Evolutionary conservation across 495 filamentous ascomycete species (phyloP).

Genomic region (Neurospora africana): DNA sequence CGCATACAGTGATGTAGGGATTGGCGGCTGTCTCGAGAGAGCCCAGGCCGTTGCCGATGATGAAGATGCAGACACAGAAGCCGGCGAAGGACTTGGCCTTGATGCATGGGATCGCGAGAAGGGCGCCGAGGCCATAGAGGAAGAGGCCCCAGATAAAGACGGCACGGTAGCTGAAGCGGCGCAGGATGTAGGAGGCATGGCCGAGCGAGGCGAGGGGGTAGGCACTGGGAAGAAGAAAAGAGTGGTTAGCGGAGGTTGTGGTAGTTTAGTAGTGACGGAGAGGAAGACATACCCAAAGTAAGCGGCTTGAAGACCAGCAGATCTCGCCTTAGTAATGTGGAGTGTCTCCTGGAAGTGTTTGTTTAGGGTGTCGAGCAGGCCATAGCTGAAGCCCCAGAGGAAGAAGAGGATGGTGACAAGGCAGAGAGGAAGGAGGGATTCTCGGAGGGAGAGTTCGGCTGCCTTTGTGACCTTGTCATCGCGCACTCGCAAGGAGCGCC

Average conservation of each 20-base stretch:
- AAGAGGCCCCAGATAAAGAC: conserved; percentile 42
- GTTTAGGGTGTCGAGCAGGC: conserved; percentile 45
- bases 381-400: conserved; percentile 81
- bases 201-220: conserved; percentile 43
- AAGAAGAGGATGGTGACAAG: conserved; percentile 75
- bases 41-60: conserved; percentile 57
- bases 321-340: conserved; percentile 20
- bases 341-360: conserved; percentile 34
- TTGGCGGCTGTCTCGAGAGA: conserved; percentile 64
- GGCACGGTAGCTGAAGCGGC: conserved; percentile 51
- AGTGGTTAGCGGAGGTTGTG: background rate
- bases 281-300: conserved; percentile 27
- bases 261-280: background rate
- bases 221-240: conserved; percentile 21
- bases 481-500: conserved; percentile 26
- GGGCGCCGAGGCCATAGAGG: conserved; percentile 32
- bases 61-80: conserved; percentile 61
- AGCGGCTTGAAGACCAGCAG: conserved; percentile 26
- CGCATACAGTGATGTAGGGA: conserved; percentile 41
- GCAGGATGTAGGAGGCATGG: conserved; percentile 50
- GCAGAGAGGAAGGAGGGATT: conserved; percentile 37
- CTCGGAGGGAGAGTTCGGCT: conserved; percentile 46
- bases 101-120: conserved; percentile 45
- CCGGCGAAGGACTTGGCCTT: conserved; percentile 51
- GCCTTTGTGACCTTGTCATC: conserved; percentile 44